Conservation (phyloP, 2,329 filamentous ascomycete genomes). For the Laburnicola sp. region DNA sequence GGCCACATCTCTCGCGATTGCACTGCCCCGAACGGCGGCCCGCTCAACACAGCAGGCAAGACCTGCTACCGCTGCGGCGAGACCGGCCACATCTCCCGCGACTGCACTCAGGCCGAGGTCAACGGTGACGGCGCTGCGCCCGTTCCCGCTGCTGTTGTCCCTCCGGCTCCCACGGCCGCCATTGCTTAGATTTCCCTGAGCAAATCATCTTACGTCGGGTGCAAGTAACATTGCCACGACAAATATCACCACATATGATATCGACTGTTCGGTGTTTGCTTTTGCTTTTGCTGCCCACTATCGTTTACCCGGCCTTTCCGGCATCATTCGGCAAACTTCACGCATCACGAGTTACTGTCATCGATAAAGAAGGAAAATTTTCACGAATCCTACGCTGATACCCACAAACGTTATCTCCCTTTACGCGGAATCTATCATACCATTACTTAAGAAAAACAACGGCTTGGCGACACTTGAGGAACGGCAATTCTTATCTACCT, state of each 20-base stretch:
- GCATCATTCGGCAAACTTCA: conserved; percentile 41
- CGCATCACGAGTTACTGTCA: conserved; percentile 43
- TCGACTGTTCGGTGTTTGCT: conserved; percentile 17
- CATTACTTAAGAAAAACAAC: conserved; percentile 36
- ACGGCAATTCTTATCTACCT: conserved; percentile 25
- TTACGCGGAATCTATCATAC: conserved; percentile 43
- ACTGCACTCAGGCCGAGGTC: conserved; percentile 78
- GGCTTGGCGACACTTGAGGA: conserved; percentile 41
- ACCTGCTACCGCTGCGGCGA: conserved; percentile 98
- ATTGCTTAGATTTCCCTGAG: conserved; percentile 33
- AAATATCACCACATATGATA: conserved; percentile 7
- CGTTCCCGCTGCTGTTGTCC: conserved; percentile 39
- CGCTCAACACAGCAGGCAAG: conserved; percentile 94
- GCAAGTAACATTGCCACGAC: conserved; percentile 27
- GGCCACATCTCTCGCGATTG: conserved; percentile 89
- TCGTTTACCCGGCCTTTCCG: conserved; percentile 36
- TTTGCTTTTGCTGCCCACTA: conserved; percentile 27
- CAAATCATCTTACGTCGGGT: not conserved
- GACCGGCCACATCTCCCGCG: conserved; percentile 92
- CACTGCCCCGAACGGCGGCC: conserved; percentile 93
- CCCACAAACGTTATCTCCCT: conserved; percentile 48
- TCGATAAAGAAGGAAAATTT: conserved; percentile 41
- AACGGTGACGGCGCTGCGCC: conserved; percentile 46
- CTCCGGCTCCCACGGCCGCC: conserved; percentile 48
- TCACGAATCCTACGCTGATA: conserved; percentile 51